Base-by-base conservation (phyloP, 805 yeast species). In the Metschnikowia amazonensis region DNA sequence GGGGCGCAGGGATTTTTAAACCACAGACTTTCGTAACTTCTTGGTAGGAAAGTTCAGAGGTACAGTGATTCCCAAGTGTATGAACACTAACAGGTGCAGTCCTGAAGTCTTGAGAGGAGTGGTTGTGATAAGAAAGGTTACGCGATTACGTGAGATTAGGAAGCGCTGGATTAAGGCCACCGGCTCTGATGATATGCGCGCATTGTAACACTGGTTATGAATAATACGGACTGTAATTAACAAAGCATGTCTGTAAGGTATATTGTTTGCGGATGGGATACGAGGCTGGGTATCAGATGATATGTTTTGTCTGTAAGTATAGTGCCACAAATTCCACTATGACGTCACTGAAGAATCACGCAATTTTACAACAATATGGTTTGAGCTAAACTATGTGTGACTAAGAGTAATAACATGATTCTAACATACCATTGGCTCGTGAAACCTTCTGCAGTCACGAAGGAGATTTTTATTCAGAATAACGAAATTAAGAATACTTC, bases 71-170 rank as follows among this genome's bases (percentile, higher is more conserved):
- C 25, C 36, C 36, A 13, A 34, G 16, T n/a, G 36, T 23, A 10
- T n/a, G 8, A 11, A 34, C 29, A 23, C 38, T 23, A n/a, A 7
- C n/a, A 23, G 18, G 28, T 35, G 38, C 29, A 13, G 20, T 14
- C 20, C 10, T 4, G 20, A 24, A 16, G 20, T 34, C n/a, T 35
- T 14, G 13, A 20, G 4, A 20, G 41, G 31, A 20, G 25, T 27
- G 41, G 17, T 35, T 24, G 31, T 29, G 41, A 21, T 21, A 21
- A 6, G 24, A 37, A 16, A 28, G 33, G n/a, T 20, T 37, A 20
- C 33, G 41, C 41, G 41, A 37, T 18, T 18, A 32, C 35, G 35
- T 23, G 35, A 28, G 14, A 20, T 32, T n/a, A 18, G 24, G 41
- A 20, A 20, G 27, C 17, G 41, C 20, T 17, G 38, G 27, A 14